These are phyloP conservation scores for Filobasidium floriforme DNA, from an alignment of 768 basidiomycete species.

Conservation along the genomic window DNA sequence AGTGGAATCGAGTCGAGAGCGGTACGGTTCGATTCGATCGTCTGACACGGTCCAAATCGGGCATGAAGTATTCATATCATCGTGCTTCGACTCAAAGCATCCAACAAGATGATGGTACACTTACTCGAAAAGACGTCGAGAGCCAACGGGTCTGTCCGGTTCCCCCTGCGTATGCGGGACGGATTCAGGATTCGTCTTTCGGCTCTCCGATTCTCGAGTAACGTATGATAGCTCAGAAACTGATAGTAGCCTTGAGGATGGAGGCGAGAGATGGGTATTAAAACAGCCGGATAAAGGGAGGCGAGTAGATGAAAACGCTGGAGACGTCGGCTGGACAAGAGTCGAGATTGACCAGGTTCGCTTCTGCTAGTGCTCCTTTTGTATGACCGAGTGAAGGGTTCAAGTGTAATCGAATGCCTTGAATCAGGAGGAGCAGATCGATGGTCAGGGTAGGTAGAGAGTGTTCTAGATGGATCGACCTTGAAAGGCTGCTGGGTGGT, in stretches of 20 bases:
- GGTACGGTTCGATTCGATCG: too few species aligned
- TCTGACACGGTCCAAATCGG: too few species aligned
- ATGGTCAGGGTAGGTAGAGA: background rate
- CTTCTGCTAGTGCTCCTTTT: background rate
- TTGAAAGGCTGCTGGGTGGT: too few species aligned
- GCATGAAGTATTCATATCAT: background rate
- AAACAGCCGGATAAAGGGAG: background rate
- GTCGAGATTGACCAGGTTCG: background rate
- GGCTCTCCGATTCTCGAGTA: too few species aligned
- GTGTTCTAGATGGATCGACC: too few species aligned
- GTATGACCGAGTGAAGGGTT: background rate
- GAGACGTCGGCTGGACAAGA: background rate
- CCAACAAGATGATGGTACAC: background rate
- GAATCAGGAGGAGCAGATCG: conserved; percentile 5
- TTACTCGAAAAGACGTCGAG: background rate
- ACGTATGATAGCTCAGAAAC: too few species aligned
- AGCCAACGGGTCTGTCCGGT: too few species aligned
- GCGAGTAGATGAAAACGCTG: background rate
- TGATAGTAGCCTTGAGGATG: too few species aligned
- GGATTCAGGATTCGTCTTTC: too few species aligned
- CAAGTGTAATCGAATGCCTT: background rate
- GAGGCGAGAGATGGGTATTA: background rate
- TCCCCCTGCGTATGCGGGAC: too few species aligned
- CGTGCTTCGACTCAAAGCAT: background rate
- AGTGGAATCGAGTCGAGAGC: too few species aligned